Evolutionary conservation across 2,329 filamentous ascomycete genomes (phyloP).

Genomic region (Colletotrichum zoysiae): DNA sequence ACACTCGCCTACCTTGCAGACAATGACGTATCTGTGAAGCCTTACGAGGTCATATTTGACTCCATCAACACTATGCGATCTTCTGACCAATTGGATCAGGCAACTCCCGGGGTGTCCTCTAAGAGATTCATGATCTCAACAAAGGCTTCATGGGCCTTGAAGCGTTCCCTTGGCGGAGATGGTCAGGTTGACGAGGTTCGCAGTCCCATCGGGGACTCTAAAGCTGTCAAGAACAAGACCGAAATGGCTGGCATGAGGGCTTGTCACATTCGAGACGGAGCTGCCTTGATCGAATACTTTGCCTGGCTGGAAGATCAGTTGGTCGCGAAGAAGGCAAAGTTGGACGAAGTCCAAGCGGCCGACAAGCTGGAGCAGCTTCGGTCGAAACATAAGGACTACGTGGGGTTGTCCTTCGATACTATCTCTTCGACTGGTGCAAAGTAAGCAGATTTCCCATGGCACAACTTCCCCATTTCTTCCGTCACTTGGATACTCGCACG

Average conservation of each 20-base stretch:
- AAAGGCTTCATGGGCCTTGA: constrained; percentile 93
- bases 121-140: constrained; percentile 88
- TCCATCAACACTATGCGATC: constrained; percentile 75
- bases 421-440: constrained; percentile 93
- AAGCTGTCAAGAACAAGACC: constrained; percentile 92
- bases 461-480: background rate
- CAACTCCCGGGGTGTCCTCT: constrained; percentile 46
- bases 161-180: constrained; percentile 86
- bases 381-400: constrained; percentile 78
- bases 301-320: constrained; percentile 96
- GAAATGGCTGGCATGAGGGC: constrained; percentile 94
- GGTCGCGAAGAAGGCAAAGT: constrained; percentile 74
- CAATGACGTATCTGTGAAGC: constrained; percentile 79
- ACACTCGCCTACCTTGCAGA: constrained; percentile 77
- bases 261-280: constrained; percentile 94
- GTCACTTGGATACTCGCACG: background rate
- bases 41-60: constrained; percentile 84
- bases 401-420: constrained; percentile 92
- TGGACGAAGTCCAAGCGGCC: constrained; percentile 93
- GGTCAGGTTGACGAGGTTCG: constrained; percentile 86
- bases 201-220: constrained; percentile 89
- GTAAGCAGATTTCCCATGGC: constrained; percentile 54
- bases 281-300: constrained; percentile 91
- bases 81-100: constrained; percentile 32
- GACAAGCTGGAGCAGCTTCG: constrained; percentile 88